Evolutionary conservation across 1,284 basidiomycete genomes (phyloP), one percentile per base, ranked within the genome.

Genomic region (Schizophyllum amplum): DNA sequence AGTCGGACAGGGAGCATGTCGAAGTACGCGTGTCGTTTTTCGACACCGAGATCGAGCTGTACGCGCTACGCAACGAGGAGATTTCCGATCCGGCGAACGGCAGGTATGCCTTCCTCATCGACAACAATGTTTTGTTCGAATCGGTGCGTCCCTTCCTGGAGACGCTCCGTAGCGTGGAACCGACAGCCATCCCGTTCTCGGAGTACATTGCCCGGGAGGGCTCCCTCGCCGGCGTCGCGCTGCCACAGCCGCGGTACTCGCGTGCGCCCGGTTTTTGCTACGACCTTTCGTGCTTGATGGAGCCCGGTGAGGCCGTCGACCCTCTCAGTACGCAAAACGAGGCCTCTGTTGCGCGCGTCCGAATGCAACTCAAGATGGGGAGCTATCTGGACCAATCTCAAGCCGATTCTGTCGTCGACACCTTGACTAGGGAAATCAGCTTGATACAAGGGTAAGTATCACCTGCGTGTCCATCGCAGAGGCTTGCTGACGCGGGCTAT

Each of bases 361-460:
- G 80, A 11, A 62, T 65, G 2, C 67, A 69, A 20, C 65, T 90
- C 42, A 70, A 13, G 4, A 11, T 66, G 20, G 63, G 64, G 11
- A 87, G 83, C 65, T 70, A 75, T 2, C 71, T 89, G 33, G 87
- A 89, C 63, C 68, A 73, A 0, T 85, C 82, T 67, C 87, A 90
- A 67, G 82, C 78, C 0, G 82, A 87, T 57, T 82, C 87, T 1
- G 71, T 90, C 5, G 68, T 90, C 2, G 78, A 83, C 60, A 72
- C 80, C 0, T 65, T 90, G 48, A 79, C 76, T 0, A 69, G 80
- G 49, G 84, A 89, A 63, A 62, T 90, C 0, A 72, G 77, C 1
- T 67, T 90, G 54, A 84, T 90, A 42, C 86, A 90, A 71, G 87
- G 87, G 85, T 86, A 62, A 64, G 77, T 57, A 46, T 5, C 5